phyloP scores from a whole-genome alignment of 495 filamentous ascomycete species.

The Achaetomiella virescens region DNA sequence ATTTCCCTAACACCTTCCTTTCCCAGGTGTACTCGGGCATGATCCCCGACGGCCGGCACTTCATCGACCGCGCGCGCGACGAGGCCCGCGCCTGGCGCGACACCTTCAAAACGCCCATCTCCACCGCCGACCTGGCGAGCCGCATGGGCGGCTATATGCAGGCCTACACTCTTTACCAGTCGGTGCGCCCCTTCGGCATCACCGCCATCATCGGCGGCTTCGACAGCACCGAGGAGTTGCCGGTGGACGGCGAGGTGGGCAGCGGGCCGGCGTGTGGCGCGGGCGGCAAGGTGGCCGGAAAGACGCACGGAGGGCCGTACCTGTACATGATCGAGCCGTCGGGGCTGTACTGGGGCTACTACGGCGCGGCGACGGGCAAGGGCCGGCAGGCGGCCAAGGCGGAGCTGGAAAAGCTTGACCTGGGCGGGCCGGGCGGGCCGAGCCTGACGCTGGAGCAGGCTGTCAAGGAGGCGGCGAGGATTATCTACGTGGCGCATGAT shows the following conservation, averaged over 20 bases:
- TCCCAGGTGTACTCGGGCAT: conserved; percentile 86
- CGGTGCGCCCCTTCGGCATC: conserved; percentile 91
- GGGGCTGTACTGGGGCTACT: conserved; percentile 96
- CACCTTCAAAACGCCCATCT: conserved; percentile 86
- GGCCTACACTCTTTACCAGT: conserved; percentile 93
- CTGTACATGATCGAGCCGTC: conserved; percentile 99
- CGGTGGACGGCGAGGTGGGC: conserved; percentile 84
- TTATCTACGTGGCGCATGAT: conserved; percentile 94
- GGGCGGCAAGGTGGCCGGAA: conserved; percentile 69
- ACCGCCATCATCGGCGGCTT: conserved; percentile 91
- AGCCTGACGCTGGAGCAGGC: conserved; percentile 73
- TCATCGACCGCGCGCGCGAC: conserved; percentile 87
- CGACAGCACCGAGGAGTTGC: conserved; percentile 73
- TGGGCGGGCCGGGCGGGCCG: conserved; percentile 49
- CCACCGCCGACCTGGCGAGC: conserved; percentile 74
- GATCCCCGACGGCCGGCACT: conserved; percentile 90
- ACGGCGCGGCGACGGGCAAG: conserved; percentile 94
- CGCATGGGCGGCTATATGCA: conserved; percentile 93
- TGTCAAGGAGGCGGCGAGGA: conserved; percentile 92
- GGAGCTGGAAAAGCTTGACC: conserved; percentile 93
- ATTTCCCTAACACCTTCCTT: neutral
- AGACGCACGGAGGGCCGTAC: conserved; percentile 77
- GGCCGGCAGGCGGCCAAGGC: conserved; percentile 93
- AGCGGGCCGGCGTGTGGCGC: conserved; percentile 67
- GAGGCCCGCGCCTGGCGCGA: conserved; percentile 86